Evolutionary conservation across 768 basidiomycete genomes (phyloP).

Genomic region (Phlegmacium glaucopus): DNA sequence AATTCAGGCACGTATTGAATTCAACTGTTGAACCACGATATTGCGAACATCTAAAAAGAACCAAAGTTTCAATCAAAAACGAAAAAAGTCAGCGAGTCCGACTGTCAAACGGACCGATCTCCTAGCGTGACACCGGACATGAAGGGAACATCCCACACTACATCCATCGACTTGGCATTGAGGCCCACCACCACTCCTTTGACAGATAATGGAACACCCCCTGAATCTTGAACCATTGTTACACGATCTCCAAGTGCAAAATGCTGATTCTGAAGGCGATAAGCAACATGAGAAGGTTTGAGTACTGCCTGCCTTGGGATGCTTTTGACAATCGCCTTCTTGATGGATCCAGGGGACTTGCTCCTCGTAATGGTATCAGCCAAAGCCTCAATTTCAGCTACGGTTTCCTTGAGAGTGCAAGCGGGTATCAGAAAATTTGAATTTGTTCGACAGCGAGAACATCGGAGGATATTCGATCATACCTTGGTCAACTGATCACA

Average conservation of each 20-base stretch:
- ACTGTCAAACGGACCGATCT: constrained; percentile 66
- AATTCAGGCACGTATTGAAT: too few relatives aligned
- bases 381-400: constrained; percentile 72
- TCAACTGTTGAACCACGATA: too few relatives aligned
- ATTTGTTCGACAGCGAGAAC: neutral
- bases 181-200: constrained; percentile 95
- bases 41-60: constrained; percentile 14
- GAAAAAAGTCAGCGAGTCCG: too few relatives aligned
- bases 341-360: constrained; percentile 64
- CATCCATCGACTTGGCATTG: constrained; percentile 84
- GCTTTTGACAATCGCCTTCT: constrained; percentile 89
- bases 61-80: neutral
- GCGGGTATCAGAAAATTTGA: neutral
- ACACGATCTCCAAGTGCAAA: constrained; percentile 92
- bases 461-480: constrained; percentile 9
- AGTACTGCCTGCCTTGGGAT: constrained; percentile 92
- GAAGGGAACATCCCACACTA: constrained; percentile 95
- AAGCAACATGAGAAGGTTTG: constrained; percentile 87
- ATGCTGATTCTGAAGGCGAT: constrained; percentile 83
- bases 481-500: constrained; percentile 92
- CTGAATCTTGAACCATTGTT: constrained; percentile 94
- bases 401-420: constrained; percentile 71
- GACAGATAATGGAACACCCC: constrained; percentile 83
- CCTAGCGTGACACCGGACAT: constrained; percentile 88
- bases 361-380: constrained; percentile 65